phyloP scores from a whole-genome alignment of 768 basidiomycete genomes.

The Infundibulicybe gibba region DNA sequence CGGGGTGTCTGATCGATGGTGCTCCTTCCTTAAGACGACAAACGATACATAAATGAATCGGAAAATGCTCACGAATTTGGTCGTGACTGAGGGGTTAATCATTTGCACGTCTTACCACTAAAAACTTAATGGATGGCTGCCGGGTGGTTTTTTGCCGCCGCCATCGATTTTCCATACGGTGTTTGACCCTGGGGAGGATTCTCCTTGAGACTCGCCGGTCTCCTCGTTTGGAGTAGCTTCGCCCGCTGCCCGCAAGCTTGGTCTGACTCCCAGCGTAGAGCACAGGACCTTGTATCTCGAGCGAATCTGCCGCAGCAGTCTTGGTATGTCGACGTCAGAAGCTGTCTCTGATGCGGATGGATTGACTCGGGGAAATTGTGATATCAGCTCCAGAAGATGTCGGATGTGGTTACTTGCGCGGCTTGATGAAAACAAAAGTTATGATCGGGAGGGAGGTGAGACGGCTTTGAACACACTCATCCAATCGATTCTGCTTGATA shows the following conservation, averaged over 20 bases:
- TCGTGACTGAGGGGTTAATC: too few relatives aligned
- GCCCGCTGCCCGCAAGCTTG: slow-evolving; percentile 32
- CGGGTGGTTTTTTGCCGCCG: too few relatives aligned
- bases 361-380: slow-evolving; percentile 76
- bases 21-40: too few relatives aligned
- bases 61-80: too few relatives aligned
- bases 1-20: too few relatives aligned
- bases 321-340: slow-evolving; percentile 65
- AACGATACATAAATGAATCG: too few relatives aligned
- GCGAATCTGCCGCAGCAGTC: slow-evolving; percentile 79
- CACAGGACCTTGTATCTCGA: slow-evolving; percentile 88
- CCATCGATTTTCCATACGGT: too few relatives aligned
- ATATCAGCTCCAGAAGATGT: slow-evolving; percentile 67
- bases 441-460: slow-evolving; percentile 1
- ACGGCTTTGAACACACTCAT: slow-evolving; percentile 42
- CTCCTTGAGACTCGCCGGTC: too few relatives aligned
- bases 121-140: too few relatives aligned
- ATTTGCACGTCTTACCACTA: too few relatives aligned
- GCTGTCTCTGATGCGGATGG: slow-evolving; percentile 45
- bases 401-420: slow-evolving; percentile 62
- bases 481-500: slow-evolving; percentile 30
- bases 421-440: slow-evolving; percentile 25
- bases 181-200: too few relatives aligned
- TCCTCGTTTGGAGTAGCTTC: not conserved
- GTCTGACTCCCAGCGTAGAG: slow-evolving; percentile 68